These are phyloP conservation scores for Podaxis sp. DNA, from an alignment of 768 basidiomycete species.

Conservation along the genomic window DNA sequence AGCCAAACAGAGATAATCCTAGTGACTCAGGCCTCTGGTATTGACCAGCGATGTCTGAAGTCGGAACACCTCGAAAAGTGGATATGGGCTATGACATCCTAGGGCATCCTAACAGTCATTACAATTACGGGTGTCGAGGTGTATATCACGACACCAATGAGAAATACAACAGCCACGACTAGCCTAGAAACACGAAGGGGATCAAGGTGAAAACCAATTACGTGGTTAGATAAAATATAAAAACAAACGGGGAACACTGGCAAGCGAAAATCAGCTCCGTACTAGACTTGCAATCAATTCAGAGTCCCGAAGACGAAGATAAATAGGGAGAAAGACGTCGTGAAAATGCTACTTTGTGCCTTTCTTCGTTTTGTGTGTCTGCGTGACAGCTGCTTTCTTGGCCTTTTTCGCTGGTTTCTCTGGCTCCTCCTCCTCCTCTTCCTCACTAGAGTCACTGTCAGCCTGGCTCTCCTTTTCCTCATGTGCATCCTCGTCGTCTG, in stretches of 20 bases:
- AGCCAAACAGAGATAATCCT: neutral
- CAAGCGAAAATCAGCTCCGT: slow-evolving; percentile 9
- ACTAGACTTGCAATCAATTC: slow-evolving; percentile 3
- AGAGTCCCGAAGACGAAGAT: slow-evolving; percentile 6
- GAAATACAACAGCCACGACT: slow-evolving; percentile 11
- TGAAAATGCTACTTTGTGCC: slow-evolving; percentile 7
- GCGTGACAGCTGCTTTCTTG: slow-evolving; percentile 4
- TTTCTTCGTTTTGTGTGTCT: slow-evolving; percentile 11
- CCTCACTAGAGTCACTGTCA: slow-evolving; percentile 28
- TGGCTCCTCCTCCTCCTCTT: slow-evolving; percentile 32
- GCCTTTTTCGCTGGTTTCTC: slow-evolving; percentile 19
- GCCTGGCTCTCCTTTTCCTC: slow-evolving; percentile 23
- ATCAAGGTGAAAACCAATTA: slow-evolving; percentile 6
- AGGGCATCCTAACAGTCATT: slow-evolving; percentile 5
- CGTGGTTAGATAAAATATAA: slow-evolving; percentile 24
- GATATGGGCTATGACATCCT: neutral
- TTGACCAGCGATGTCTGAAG: neutral
- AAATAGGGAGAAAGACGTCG: neutral
- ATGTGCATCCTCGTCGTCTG: slow-evolving; percentile 37
- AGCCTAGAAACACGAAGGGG: neutral
- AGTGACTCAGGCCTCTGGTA: neutral
- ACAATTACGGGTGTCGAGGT: slow-evolving; percentile 12
- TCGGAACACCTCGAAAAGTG: neutral
- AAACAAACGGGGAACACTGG: slow-evolving; percentile 18
- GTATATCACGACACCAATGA: slow-evolving; percentile 7